These are phyloP conservation scores for Penicillium sp. DNA, from an alignment of 2,329 filamentous ascomycete genomes.

Conservation along the genomic window DNA sequence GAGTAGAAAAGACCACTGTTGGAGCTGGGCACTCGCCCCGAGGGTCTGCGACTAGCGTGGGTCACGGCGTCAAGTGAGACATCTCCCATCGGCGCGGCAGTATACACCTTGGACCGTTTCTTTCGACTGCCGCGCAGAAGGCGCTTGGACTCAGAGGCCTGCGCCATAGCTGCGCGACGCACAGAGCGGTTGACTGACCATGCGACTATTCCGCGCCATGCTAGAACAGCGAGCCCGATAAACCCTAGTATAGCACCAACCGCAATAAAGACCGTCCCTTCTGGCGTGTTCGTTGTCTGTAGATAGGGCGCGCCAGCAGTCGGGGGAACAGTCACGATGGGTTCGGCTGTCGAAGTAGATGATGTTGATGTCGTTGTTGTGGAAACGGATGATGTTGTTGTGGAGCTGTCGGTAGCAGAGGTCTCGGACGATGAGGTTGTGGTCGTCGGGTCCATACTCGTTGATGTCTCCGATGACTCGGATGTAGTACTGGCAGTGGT, in stretches of 20 bases:
- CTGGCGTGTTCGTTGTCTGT: conserved; percentile 75
- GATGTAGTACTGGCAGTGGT: conserved; percentile 5
- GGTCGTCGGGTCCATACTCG: conserved; percentile 18
- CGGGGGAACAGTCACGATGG: conserved; percentile 70
- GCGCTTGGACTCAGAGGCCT: conserved; percentile 66
- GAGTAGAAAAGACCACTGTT: conserved; percentile 87
- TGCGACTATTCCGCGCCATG: conserved; percentile 82
- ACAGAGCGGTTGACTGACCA: conserved; percentile 91
- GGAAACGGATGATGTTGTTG: conserved; percentile 22
- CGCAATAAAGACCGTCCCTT: conserved; percentile 93
- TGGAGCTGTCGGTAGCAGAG: conserved; percentile 13
- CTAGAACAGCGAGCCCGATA: conserved; percentile 71
- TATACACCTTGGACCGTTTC: conserved; percentile 31
- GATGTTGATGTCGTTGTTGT: conserved; percentile 37
- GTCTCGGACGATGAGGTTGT: conserved; percentile 14
- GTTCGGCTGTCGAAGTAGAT: conserved; percentile 53
- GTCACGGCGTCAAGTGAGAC: conserved; percentile 48
- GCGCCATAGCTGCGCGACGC: conserved; percentile 71
- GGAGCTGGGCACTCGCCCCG: conserved; percentile 43
- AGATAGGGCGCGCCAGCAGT: conserved; percentile 84
- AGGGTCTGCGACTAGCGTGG: conserved; percentile 37
- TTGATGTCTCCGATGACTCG: conserved; percentile 13
- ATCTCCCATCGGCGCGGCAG: conserved; percentile 29
- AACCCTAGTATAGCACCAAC: conserved; percentile 84
- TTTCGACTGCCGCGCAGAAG: conserved; percentile 48